Evolutionary conservation across 2,329 filamentous ascomycete species (phyloP), one percentile per base, ranked within the genome.

Genomic region (Colletotrichum spinosum): DNA sequence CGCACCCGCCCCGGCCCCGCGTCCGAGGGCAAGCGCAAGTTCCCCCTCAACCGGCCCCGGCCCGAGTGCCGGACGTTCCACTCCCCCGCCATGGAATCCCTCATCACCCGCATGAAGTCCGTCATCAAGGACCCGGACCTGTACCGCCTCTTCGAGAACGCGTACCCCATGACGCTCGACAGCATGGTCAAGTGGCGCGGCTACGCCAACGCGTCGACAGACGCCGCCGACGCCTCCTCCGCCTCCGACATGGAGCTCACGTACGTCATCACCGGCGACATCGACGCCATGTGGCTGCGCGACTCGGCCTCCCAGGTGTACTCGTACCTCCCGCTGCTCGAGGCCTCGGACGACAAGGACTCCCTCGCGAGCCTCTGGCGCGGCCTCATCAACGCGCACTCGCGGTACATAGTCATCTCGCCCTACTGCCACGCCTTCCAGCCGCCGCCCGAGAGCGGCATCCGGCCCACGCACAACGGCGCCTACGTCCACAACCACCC

Each of bases 361-460:
- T 90, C 88, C 1, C 81, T 93, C 17, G 89, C 90, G 39, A 87
- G 86, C 25, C 79, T 93, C 0, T 92, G 89, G 77, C 84, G 90
- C 12, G 90, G 90, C 1, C 84, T 90, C 3, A 90, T 93, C 74
- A 92, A 93, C 73, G 81, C 91, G 6, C 90, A 93, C 73, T 82
- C 89, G 25, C 83, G 90, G 49, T 92, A 92, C 74, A 83, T 93
- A 55, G 81, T 87, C 58, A 84, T 84, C 38, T 86, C 85, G 13
- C 93, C 94, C 0, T 96, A 96, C 77, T 97, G 94, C 83, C 96
- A 97, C 75, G 91, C 92, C 11, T 97, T 97, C 78, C 94, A 97
- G 75, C 93, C 94, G 2, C 94, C 94, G 0, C 84, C 88, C 2
- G 92, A 93, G 55, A 93, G 91, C 55, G 87, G 88, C 3, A 83